A percentile compares a stretch with the other conserved stretches of the same genome.
These are phyloP conservation scores for Vicia sativa DNA, from an alignment of 306 rosid genomes.

Conservation along the genomic window DNA sequence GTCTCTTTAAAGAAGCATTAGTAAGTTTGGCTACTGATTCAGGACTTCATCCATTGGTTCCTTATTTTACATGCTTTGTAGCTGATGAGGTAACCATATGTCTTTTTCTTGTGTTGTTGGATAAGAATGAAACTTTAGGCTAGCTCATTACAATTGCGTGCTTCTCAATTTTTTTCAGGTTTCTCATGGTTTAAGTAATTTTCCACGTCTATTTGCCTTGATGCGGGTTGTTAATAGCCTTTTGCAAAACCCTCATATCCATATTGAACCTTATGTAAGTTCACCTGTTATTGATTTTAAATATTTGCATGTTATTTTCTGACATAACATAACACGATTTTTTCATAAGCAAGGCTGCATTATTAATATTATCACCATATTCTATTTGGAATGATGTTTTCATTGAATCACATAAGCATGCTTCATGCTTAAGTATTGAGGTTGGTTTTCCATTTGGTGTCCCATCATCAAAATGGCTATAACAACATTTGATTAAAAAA, in stretches of 20 bases:
- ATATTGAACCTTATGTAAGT: conserved; percentile 92
- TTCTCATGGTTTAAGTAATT: conserved; percentile 63
- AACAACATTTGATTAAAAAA: not conserved
- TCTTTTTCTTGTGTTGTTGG: conserved; percentile 16
- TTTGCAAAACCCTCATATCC: conserved; percentile 82
- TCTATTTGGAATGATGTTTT: conserved; percentile 22
- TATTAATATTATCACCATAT: conserved; percentile 18
- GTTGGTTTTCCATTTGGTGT: conserved; percentile 24
- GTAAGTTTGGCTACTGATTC: conserved; percentile 86
- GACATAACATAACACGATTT: conserved; percentile 10
- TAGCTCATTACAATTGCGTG: conserved; percentile 32
- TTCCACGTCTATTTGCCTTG: conserved; percentile 68
- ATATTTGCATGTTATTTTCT: conserved; percentile 37
- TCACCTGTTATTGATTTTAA: conserved; percentile 18
- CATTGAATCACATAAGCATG: conserved; percentile 5
- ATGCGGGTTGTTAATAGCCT: conserved; percentile 84
- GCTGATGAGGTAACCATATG: conserved; percentile 77
- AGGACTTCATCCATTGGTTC: conserved; percentile 91
- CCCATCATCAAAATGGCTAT: conserved; percentile 10
- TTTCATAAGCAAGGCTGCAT: not conserved
- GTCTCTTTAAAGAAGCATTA: conserved; percentile 76
- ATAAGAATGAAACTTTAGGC: conserved; percentile 31
- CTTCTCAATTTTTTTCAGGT: conserved; percentile 60
- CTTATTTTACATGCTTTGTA: conserved; percentile 79
- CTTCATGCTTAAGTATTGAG: conserved; percentile 12